A percentile compares a stretch with the other conserved stretches of the same genome.
phyloP scores from a whole-genome alignment of 2,329 filamentous ascomycete species.

The Talaromyces albobiverticillius region DNA sequence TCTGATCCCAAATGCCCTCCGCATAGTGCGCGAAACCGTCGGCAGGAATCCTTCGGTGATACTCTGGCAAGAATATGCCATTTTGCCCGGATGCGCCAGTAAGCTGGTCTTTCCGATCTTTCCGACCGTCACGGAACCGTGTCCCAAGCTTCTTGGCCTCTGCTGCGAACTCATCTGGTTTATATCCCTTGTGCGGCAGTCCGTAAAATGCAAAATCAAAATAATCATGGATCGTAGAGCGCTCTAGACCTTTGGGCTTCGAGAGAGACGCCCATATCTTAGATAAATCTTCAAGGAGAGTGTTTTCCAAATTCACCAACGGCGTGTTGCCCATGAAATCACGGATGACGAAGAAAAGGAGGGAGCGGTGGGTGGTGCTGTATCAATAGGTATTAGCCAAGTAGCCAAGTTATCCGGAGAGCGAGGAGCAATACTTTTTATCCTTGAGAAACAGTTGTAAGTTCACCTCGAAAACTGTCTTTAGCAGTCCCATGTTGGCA shows the following conservation, averaged over 20 bases:
- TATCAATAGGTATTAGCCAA: slow-evolving; percentile 10
- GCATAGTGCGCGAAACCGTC: slow-evolving; percentile 96
- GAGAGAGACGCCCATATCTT: slow-evolving; percentile 92
- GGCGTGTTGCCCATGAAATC: slow-evolving; percentile 94
- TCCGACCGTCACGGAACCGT: slow-evolving; percentile 79
- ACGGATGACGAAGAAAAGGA: slow-evolving; percentile 97
- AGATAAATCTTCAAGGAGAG: slow-evolving; percentile 81
- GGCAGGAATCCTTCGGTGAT: slow-evolving; percentile 91
- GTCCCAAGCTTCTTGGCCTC: slow-evolving; percentile 77
- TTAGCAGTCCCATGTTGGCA: slow-evolving; percentile 96
- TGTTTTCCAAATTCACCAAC: slow-evolving; percentile 83
- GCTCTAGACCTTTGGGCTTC: slow-evolving; percentile 84
- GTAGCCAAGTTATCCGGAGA: neutral
- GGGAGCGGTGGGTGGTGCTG: slow-evolving; percentile 80
- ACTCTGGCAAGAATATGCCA: slow-evolving; percentile 86
- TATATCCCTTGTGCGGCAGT: slow-evolving; percentile 92
- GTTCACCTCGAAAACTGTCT: slow-evolving; percentile 99
- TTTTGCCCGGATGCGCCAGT: slow-evolving; percentile 62
- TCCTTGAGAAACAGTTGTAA: slow-evolving; percentile 95
- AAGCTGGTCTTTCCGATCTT: slow-evolving; percentile 59
- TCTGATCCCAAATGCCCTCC: slow-evolving; percentile 95
- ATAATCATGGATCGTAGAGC: slow-evolving; percentile 89
- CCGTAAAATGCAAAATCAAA: slow-evolving; percentile 98
- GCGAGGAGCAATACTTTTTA: slow-evolving; percentile 64
- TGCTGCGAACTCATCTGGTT: slow-evolving; percentile 82